Base-by-base conservation (phyloP, 1,139 yeast genomes). In the Candida sanyaensis region DNA sequence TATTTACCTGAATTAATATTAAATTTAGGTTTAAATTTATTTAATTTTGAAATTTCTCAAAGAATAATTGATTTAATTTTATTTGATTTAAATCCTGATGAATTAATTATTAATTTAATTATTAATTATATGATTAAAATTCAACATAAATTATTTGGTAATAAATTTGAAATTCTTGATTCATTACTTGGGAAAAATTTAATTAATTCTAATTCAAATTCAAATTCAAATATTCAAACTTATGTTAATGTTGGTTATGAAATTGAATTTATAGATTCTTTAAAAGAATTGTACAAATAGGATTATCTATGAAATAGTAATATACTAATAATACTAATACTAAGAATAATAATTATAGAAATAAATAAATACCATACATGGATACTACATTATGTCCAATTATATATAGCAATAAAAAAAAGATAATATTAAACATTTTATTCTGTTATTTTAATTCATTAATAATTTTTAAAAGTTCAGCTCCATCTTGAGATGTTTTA, bases 401-500 rank as follows among this genome's bases (percentile, higher is more conserved):
- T n/a, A n/a, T n/a, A n/a, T n/a, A n/a, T n/a, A n/a, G n/a, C n/a
- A n/a, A n/a, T n/a, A n/a, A n/a, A n/a, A n/a, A n/a, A n/a, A n/a
- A n/a, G n/a, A n/a, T n/a, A n/a, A n/a, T n/a, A n/a, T n/a, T n/a
- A n/a, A n/a, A n/a, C n/a, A n/a, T n/a, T n/a, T n/a, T n/a, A n/a
- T n/a, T n/a, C n/a, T n/a, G n/a, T n/a, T n/a, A n/a, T n/a, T 53
- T 52, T 12, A 39, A 43, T 13, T 74, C 77, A 55, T 85, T 80
- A 49, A 90, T 71, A 8, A 79, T 71, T 9, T 75, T 73, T 30
- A 80, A 67, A 49, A 92, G 75, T 48, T 78, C 81, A 40, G 78
- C 72, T 21, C 91, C 97, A 64, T 89, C 96, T n/a, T 57, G 66
- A 5, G 74, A 61, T 2, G 77, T 71, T 68, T 91, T 92, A 37